Base-by-base conservation (phyloP, 2,329 filamentous ascomycete species). In the Fusarium cicatricum region DNA sequence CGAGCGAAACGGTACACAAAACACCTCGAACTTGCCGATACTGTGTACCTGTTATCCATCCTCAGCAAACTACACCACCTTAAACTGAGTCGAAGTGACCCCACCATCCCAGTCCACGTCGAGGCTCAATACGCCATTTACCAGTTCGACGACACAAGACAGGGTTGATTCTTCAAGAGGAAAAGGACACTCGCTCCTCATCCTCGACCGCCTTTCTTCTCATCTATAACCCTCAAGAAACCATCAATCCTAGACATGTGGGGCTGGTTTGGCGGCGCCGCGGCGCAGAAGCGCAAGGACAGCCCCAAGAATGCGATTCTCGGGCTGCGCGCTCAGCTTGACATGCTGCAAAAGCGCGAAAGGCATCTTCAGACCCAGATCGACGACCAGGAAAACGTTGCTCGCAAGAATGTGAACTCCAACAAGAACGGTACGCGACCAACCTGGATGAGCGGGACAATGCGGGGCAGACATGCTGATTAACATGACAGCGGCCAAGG, bases 291-390 rank as follows among this genome's bases (percentile, higher is more conserved):
- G 83, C 88, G 89, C 80, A 97, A 96, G 81, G 92, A 97, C 79
- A 90, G 87, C 57, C 92, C 95, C 53, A 99, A 99, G 85, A 95
- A 97, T 81, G 95, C 95, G 67, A 99, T 99, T 71, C 82, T 99
- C 52, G 86, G 85, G 57, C 81, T 99, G 71, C 87, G 95, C 68
- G 85, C 89, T 71, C 94, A 97, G 80, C 84, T 98, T 38, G 94
- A 97, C 69, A 98, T 98, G 93, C 84, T 99, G 72, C 92, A 96
- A 79, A 99, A 99, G 84, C 85, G 94, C 57, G 93, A 98, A 82
- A 90, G 86, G 75, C 92, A 98, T 73, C 78, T 98, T 59, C 90
- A 95, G 76, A 90, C 85, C 61, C 92, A 96, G 80, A 97, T 98
- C 81, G 89, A 92, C 21, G 92, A 98, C 75, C 93, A 98, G 75